A percentile compares a stretch with the other conserved stretches of the same genome.
These are phyloP conservation scores for Fusarium mangiferae DNA, from an alignment of 2,329 filamentous ascomycete species.

Conservation along the genomic window DNA sequence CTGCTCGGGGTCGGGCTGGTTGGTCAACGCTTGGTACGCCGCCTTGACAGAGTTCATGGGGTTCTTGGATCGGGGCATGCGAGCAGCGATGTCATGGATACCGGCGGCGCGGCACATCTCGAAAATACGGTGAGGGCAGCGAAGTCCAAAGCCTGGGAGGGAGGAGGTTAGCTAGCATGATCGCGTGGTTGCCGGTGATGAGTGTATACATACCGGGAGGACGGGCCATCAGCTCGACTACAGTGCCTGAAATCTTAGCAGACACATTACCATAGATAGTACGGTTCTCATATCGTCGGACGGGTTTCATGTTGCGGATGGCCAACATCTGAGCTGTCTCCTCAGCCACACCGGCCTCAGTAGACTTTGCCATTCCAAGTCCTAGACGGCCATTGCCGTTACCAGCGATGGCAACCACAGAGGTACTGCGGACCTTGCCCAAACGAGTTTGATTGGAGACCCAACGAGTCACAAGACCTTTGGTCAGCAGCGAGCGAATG, in stretches of 20 bases:
- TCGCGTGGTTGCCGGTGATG: background rate
- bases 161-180: slow-evolving; percentile 6
- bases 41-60: slow-evolving; percentile 99
- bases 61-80: slow-evolving; percentile 86
- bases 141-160: slow-evolving; percentile 86
- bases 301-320: slow-evolving; percentile 92
- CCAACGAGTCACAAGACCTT: slow-evolving; percentile 76
- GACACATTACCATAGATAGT: slow-evolving; percentile 89
- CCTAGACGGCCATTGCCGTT: slow-evolving; percentile 88
- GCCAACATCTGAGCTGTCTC: slow-evolving; percentile 82
- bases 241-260: slow-evolving; percentile 87
- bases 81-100: slow-evolving; percentile 86
- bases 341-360: slow-evolving; percentile 73
- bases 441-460: slow-evolving; percentile 96
- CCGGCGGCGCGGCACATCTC: slow-evolving; percentile 91
- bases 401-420: slow-evolving; percentile 83
- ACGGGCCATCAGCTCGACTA: slow-evolving; percentile 82
- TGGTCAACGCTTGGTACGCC: slow-evolving; percentile 81
- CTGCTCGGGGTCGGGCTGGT: slow-evolving; percentile 87
- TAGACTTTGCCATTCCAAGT: slow-evolving; percentile 89
- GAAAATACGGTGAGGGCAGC: slow-evolving; percentile 90
- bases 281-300: slow-evolving; percentile 88
- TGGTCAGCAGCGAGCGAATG: slow-evolving; percentile 68
- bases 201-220: slow-evolving; percentile 79
- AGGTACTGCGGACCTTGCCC: slow-evolving; percentile 85